Base-by-base conservation (phyloP, 2,329 filamentous ascomycete genomes). In the Paecilomyces niveus region DNA sequence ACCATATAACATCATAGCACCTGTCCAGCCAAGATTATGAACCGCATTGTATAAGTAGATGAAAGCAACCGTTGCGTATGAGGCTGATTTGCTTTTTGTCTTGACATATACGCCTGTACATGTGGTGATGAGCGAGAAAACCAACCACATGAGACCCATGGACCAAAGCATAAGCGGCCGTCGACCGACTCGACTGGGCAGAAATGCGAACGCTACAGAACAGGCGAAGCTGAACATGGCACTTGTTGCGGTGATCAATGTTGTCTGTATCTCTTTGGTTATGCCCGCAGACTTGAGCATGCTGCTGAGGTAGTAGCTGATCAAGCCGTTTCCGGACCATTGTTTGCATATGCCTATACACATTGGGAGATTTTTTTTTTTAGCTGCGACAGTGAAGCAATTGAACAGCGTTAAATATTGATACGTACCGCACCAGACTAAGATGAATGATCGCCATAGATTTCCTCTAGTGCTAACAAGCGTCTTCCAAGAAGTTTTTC, bases 261-360 rank as follows among this genome's bases (percentile, higher is more conserved):
- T 24, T 79, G 78, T 21, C 74, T 67, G 56, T 81, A 55, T 71
- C 68, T 80, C 77, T 18, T 76, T 65, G 2, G 67, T 76, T 64
- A 80, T 76, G 18, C 82, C 82, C 39, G 81, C 80, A 1, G 80
- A 80, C 54, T 79, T 72, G 56, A 84, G 73, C 22, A 84, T 79
- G 58, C 78, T 77, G 8, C 74, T 76, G 9, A 83, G 77, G 67
- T 86, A 81, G 65, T 85, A 86, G 58, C 83, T 84, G 8, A 79
- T 63, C 3, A 67, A 49, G 31, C 66, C 67, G 33, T 69, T 70
- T 9, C 68, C 68, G 55, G 61, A 65, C 65, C 67, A 68, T 59
- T 63, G 72, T 18, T 53, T 53, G 21, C 51, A 53, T n/a, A 53
- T 13, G 39, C 39, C 39, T 45, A 4, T 8, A 45, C 15, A 45